Conservation (phyloP, 108 stramenopile genomes). For the Skeletonema menzelii region DNA sequence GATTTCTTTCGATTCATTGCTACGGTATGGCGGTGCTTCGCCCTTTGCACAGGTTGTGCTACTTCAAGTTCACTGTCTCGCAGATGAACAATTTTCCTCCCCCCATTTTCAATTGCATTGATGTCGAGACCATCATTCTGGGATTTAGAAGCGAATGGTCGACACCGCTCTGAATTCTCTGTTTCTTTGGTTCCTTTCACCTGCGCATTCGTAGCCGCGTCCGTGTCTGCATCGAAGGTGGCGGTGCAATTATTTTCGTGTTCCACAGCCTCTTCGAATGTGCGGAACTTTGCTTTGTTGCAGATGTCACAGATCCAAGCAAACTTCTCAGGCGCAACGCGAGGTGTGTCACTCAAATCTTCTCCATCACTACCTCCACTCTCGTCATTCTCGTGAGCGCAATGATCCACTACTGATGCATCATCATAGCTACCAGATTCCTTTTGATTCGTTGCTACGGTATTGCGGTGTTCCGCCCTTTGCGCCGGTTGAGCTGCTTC, state of each 20-base stretch:
- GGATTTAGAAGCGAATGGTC: slow-evolving; percentile 28
- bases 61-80: too few species aligned
- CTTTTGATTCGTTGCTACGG: too few species aligned
- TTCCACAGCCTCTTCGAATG: slow-evolving; percentile 39
- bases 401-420: too few species aligned
- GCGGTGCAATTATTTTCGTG: slow-evolving; percentile 39
- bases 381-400: too few species aligned
- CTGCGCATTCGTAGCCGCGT: background rate
- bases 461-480: too few species aligned
- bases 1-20: too few species aligned
- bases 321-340: slow-evolving; percentile 25
- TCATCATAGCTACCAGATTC: too few species aligned
- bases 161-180: slow-evolving; percentile 49
- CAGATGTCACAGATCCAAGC: slow-evolving; percentile 51
- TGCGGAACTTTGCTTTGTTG: slow-evolving; percentile 26
- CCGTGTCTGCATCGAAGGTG: slow-evolving; percentile 19
- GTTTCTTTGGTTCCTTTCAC: slow-evolving; percentile 5
- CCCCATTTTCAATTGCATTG: slow-evolving; percentile 47
- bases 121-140: slow-evolving; percentile 43
- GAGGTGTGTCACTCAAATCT: background rate
- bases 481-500: too few species aligned
- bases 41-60: too few species aligned
- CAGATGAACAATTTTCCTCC: slow-evolving; percentile 65
- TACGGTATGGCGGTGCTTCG: too few species aligned
- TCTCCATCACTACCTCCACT: too few species aligned